A percentile compares a stretch with the other conserved stretches of the same genome.
Conservation (phyloP, 176 grass and related monocot species). For the Hsuehochloa calcarea region DNA sequence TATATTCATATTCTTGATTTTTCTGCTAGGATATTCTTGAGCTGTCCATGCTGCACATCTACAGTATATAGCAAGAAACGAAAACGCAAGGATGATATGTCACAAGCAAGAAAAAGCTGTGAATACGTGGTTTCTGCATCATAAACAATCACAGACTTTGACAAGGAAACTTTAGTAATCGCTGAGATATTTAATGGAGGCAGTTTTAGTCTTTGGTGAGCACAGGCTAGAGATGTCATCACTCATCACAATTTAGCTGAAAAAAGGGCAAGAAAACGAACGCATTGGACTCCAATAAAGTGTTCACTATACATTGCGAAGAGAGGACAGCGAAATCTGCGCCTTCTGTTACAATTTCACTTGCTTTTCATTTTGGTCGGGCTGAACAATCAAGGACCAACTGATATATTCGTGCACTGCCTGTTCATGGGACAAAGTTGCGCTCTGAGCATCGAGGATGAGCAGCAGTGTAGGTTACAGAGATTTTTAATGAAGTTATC, state of each 20-base stretch:
- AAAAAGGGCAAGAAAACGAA: not conserved
- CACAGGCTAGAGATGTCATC: not conserved
- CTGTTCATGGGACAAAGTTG: not conserved
- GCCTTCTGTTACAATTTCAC: not conserved
- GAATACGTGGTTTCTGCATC: not conserved
- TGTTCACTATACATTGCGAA: slow-evolving; percentile 5
- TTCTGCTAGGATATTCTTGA: not conserved
- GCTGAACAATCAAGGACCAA: slow-evolving; percentile 13
- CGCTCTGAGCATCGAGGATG: not conserved
- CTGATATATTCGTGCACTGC: not conserved
- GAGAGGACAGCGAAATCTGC: not conserved
- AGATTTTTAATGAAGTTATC: not conserved
- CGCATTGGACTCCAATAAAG: not conserved
- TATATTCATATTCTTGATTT: not conserved
- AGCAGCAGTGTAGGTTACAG: not conserved
- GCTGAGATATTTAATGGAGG: not conserved
- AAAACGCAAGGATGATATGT: not conserved
- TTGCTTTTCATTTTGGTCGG: not conserved
- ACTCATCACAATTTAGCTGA: not conserved
- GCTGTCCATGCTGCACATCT: not conserved
- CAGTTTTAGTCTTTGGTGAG: not conserved
- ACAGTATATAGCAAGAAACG: not conserved
- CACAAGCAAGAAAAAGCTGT: too few species aligned
- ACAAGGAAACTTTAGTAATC: not conserved
- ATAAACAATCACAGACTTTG: not conserved